Evolutionary conservation across 1,139 yeast species (phyloP).

Genomic region (Lizanozyma gosingica): DNA sequence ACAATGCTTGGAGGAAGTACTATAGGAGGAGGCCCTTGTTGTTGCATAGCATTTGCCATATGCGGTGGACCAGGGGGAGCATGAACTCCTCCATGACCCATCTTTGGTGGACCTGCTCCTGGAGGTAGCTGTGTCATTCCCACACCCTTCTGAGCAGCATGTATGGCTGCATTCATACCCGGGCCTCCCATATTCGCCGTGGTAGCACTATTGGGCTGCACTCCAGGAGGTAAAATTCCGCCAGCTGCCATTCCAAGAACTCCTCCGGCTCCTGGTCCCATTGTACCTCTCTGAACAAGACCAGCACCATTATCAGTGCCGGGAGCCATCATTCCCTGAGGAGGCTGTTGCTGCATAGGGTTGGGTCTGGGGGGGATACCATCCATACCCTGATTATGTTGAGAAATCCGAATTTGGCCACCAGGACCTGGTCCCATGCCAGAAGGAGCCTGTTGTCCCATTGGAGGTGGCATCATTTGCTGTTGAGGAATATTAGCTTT

Average conservation of each 20-base stretch:
- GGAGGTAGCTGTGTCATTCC: not conserved
- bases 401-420: too few species aligned
- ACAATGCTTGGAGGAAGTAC: conserved; percentile 9
- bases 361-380: not conserved
- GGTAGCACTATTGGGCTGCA: not conserved
- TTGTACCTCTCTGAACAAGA: not conserved
- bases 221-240: not conserved
- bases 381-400: not conserved
- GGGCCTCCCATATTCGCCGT: not conserved
- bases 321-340: conserved; percentile 1
- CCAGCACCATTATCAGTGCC: not conserved
- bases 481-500: conserved; percentile 6
- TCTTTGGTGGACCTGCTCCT: not conserved
- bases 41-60: conserved; percentile 2
- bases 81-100: conserved; percentile 4
- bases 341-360: conserved; percentile 1
- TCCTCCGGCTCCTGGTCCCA: not conserved
- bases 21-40: conserved; percentile 6
- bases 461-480: conserved; percentile 1
- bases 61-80: conserved; percentile 2
- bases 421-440: too few species aligned
- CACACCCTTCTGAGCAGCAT: not conserved
- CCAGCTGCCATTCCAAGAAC: not conserved
- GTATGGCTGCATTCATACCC: not conserved
- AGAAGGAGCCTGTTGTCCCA: conserved; percentile 4